These are phyloP conservation scores for Cicer yamashitae DNA, from an alignment of 306 rosid species.

Conservation along the genomic window DNA sequence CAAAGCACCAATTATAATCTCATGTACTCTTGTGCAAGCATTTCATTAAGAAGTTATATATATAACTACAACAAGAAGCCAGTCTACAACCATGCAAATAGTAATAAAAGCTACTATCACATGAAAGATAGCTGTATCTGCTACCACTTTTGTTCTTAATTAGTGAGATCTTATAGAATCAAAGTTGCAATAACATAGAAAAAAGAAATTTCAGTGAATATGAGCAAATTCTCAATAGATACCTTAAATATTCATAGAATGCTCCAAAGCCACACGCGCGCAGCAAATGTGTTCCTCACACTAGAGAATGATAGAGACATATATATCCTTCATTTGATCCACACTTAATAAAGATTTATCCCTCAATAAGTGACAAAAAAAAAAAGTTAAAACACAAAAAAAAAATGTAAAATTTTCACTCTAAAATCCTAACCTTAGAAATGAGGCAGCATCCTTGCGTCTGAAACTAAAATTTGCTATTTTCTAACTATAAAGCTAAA, in stretches of 20 bases:
- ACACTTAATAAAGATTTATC: constrained; percentile 44
- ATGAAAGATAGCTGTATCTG: constrained; percentile 32
- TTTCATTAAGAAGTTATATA: constrained; percentile 35
- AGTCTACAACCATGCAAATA: constrained; percentile 20
- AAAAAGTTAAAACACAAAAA: constrained; percentile 20
- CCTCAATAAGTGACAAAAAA: background rate
- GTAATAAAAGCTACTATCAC: constrained; percentile 2
- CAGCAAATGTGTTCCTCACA: constrained; percentile 37
- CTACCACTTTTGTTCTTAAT: constrained; percentile 2
- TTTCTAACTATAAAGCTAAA: constrained; percentile 45
- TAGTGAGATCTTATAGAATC: background rate
- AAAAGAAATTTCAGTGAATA: constrained; percentile 33
- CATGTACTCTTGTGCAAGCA: constrained; percentile 38
- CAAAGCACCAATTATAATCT: constrained; percentile 16
- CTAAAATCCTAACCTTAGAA: constrained; percentile 34
- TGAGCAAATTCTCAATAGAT: constrained; percentile 42
- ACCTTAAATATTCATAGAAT: constrained; percentile 33
- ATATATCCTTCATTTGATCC: constrained; percentile 35
- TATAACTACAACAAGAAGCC: constrained; percentile 34
- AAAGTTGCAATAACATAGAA: constrained; percentile 43
- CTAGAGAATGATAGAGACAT: background rate
- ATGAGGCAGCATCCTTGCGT: constrained; percentile 33
- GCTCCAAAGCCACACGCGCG: constrained; percentile 38
- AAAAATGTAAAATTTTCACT: constrained; percentile 37
- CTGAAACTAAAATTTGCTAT: constrained; percentile 33